Conservation (phyloP, 202 grass and related monocot genomes). For the Carex sylvatica region DNA sequence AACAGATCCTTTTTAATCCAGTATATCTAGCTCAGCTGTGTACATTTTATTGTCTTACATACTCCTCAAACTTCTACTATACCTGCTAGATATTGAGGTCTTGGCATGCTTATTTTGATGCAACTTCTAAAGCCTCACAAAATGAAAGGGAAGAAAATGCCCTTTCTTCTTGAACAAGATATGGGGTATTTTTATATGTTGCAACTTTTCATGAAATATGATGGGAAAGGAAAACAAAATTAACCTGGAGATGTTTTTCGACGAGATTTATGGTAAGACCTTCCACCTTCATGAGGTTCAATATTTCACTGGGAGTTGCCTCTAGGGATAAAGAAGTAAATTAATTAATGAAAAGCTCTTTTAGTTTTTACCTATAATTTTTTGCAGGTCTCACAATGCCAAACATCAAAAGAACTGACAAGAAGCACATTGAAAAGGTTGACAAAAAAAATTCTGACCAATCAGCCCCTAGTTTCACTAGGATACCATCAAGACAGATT, state of each 20-base stretch:
- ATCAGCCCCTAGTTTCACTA: background rate
- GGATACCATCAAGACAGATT: background rate
- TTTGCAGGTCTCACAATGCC: background rate
- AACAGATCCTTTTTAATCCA: background rate
- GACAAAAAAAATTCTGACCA: background rate
- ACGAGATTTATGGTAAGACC: constrained; percentile 17
- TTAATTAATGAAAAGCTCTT: background rate
- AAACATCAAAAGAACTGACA: background rate
- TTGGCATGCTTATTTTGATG: background rate
- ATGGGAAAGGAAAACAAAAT: background rate
- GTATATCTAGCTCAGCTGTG: background rate
- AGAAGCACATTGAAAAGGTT: background rate
- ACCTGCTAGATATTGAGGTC: background rate
- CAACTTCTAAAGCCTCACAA: background rate
- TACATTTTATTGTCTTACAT: background rate
- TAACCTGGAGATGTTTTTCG: constrained; percentile 28
- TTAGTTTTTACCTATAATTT: background rate
- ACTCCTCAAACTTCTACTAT: background rate
- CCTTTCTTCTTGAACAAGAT: background rate
- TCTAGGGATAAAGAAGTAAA: background rate
- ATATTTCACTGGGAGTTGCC: constrained; percentile 18
- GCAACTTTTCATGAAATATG: background rate
- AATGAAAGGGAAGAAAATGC: background rate
- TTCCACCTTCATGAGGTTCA: constrained; percentile 17
- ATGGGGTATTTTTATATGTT: background rate